Evolutionary conservation across 768 basidiomycete species (phyloP).

Genomic region (Wakefieldia striispora): DNA sequence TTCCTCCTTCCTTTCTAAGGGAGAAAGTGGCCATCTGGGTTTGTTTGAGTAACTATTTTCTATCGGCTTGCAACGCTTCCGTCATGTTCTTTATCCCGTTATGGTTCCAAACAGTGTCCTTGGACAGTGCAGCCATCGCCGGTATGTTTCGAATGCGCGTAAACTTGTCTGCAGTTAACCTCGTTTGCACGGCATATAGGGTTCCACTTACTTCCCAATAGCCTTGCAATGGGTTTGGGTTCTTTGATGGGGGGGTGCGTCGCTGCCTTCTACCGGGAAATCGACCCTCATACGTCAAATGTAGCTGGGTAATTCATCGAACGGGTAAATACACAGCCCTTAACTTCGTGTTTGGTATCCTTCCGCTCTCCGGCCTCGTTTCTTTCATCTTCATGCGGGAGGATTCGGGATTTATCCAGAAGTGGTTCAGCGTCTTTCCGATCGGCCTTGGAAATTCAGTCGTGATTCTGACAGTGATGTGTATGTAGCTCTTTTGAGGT

Average conservation of each 20-base stretch:
- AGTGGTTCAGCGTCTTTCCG: slow-evolving; percentile 18
- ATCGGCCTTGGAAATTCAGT: slow-evolving; percentile 16
- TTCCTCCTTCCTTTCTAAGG: slow-evolving; percentile 7
- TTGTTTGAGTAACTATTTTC: slow-evolving; percentile 6
- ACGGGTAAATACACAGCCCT: slow-evolving; percentile 12
- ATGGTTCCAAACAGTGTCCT: slow-evolving; percentile 15
- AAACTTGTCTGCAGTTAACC: too few species aligned
- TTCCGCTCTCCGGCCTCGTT: slow-evolving; percentile 11
- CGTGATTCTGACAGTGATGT: slow-evolving; percentile 10
- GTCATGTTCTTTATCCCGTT: slow-evolving; percentile 15
- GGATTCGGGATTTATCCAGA: slow-evolving; percentile 2
- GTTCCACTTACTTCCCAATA: slow-evolving; percentile 13
- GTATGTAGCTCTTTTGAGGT: not conserved
- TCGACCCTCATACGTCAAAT: not conserved
- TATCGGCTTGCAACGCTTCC: slow-evolving; percentile 11
- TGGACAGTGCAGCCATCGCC: slow-evolving; percentile 9
- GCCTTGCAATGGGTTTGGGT: slow-evolving; percentile 12
- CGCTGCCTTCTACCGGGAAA: too few species aligned
- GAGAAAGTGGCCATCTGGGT: slow-evolving; percentile 8
- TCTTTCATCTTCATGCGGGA: slow-evolving; percentile 9
- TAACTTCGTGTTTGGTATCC: slow-evolving; percentile 9
- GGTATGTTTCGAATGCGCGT: not conserved
- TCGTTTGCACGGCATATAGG: not conserved
- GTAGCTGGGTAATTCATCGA: slow-evolving; percentile 8
- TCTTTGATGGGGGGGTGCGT: slow-evolving; percentile 11